phyloP scores from a whole-genome alignment of 306 rosid species.

The Quercus agrifolia region DNA sequence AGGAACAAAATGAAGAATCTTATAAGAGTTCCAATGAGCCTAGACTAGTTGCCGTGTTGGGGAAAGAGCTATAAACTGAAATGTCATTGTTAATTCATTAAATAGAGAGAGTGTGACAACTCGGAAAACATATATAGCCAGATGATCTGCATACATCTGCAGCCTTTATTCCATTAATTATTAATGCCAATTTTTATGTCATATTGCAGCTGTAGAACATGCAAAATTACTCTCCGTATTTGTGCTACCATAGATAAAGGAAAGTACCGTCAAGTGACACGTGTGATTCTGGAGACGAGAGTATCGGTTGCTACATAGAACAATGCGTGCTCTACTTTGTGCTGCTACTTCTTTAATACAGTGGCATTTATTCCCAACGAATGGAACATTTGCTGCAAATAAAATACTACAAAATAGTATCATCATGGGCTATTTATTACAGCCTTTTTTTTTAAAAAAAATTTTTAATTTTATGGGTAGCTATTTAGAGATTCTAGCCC shows the following conservation, averaged over 20 bases:
- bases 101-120: constrained; percentile 17
- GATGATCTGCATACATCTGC: constrained; percentile 1
- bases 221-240: not conserved
- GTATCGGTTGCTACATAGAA: not conserved
- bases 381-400: not conserved
- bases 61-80: not conserved
- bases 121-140: constrained; percentile 1
- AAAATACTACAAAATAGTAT: no score
- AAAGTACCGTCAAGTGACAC: not conserved
- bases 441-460: no score
- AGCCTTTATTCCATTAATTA: constrained; percentile 24
- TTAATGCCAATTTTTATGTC: constrained; percentile 1
- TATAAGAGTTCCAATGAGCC: not conserved
- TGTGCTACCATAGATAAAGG: not conserved
- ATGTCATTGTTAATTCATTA: constrained; percentile 15
- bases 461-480: no score
- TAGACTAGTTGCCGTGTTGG: not conserved
- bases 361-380: constrained; percentile 14
- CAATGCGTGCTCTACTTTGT: not conserved
- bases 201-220: not conserved
- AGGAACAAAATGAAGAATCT: not conserved
- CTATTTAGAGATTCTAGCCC: not conserved
- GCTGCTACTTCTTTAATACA: not conserved
- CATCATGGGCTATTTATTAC: no score
- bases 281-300: not conserved